Evolutionary conservation across 495 filamentous ascomycete species (phyloP).

Genomic region (Talaromyces adpressus): DNA sequence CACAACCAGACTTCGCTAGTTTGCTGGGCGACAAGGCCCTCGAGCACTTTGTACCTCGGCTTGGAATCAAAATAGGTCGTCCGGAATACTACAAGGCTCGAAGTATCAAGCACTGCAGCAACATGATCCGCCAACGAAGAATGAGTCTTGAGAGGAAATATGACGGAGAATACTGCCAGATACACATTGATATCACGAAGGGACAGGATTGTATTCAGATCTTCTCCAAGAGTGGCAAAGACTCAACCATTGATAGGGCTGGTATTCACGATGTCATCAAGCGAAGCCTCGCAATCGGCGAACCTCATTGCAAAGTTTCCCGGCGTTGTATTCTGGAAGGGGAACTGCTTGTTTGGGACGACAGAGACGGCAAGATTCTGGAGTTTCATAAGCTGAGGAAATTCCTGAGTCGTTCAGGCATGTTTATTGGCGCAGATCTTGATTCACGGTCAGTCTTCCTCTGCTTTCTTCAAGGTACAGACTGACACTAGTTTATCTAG

Average conservation of each 20-base stretch:
- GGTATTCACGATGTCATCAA: constrained; percentile 47
- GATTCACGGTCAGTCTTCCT: constrained; percentile 57
- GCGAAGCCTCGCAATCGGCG: constrained; percentile 51
- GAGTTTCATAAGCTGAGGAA: constrained; percentile 76
- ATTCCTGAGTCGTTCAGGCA: constrained; percentile 67
- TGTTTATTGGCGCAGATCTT: constrained; percentile 55
- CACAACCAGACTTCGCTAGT: constrained; percentile 26
- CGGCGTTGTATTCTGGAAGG: constrained; percentile 71
- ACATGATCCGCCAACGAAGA: constrained; percentile 47
- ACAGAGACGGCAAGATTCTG: constrained; percentile 50
- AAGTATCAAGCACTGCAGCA: constrained; percentile 65
- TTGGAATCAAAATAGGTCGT: constrained; percentile 70
- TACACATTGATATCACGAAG: constrained; percentile 67
- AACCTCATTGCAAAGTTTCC: constrained; percentile 47
- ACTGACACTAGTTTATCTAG: constrained; percentile 25
- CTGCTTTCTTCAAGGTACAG: background rate
- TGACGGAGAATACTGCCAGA: constrained; percentile 84
- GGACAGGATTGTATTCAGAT: constrained; percentile 56
- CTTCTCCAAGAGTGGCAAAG: constrained; percentile 87
- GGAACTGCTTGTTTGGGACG: constrained; percentile 72
- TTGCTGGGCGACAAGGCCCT: constrained; percentile 31
- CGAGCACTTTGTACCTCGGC: constrained; percentile 48
- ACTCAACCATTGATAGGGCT: constrained; percentile 66
- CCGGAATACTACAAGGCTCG: constrained; percentile 68
- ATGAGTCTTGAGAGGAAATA: constrained; percentile 79